Percentiles rank a stretch among this genome's conserved stretches.
Evolutionary conservation across 2,329 filamentous ascomycete genomes (phyloP).

Genomic region (Ceratocystis colombiana): DNA sequence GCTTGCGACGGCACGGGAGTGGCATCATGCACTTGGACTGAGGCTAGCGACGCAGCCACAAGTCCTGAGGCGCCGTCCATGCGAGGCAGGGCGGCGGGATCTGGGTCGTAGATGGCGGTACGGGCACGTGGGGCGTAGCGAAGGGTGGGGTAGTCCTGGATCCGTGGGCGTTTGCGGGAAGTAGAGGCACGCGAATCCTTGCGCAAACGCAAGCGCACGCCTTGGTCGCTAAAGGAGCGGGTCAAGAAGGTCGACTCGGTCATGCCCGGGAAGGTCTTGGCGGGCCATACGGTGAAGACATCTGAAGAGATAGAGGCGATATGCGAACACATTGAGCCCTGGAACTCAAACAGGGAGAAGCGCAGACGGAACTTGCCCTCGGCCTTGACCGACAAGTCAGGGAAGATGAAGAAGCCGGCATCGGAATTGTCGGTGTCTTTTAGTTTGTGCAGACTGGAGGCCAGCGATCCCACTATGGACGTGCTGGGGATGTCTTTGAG

Average conservation of each 20-base stretch:
- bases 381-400: conserved; percentile 68
- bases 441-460: conserved; percentile 71
- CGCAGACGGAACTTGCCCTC: conserved; percentile 63
- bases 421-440: conserved; percentile 70
- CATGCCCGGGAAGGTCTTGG: conserved; percentile 70
- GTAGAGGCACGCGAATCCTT: conserved; percentile 62
- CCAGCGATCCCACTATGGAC: conserved; percentile 58
- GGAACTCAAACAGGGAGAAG: conserved; percentile 62
- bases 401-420: conserved; percentile 83
- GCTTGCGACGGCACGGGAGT: background rate
- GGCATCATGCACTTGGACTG: background rate
- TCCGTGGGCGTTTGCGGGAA: conserved; percentile 37
- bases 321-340: conserved; percentile 31
- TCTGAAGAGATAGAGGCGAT: conserved; percentile 44
- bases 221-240: conserved; percentile 75
- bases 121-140: conserved; percentile 22
- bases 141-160: conserved; percentile 24
- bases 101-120: conserved; percentile 25
- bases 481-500: conserved; percentile 34
- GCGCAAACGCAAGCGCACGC: conserved; percentile 68
- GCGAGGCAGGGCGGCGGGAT: conserved; percentile 19
- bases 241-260: conserved; percentile 72
- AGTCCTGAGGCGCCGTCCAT: conserved; percentile 20
- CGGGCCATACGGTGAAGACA: conserved; percentile 53
- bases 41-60: background rate